A percentile compares a stretch with the other conserved stretches of the same genome.
phyloP scores from a whole-genome alignment of 176 grass and related monocot genomes.

The Aegilops sharonensis region DNA sequence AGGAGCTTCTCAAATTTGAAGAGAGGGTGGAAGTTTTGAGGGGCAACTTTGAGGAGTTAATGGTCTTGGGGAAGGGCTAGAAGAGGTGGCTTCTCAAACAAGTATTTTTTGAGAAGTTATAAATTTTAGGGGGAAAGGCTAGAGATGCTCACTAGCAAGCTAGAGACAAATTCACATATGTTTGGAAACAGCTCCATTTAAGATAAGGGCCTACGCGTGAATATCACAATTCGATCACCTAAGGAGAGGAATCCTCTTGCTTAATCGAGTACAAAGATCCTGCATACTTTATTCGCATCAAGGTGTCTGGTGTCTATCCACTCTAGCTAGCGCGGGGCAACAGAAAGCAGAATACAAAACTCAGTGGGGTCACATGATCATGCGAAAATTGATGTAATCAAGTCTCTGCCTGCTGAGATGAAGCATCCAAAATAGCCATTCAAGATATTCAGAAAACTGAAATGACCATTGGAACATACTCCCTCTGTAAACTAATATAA shows the following conservation, averaged over 20 bases:
- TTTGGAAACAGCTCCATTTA: background rate
- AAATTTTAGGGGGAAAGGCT: too few species aligned
- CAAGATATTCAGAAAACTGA: background rate
- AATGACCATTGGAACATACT: background rate
- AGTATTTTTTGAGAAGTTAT: too few species aligned
- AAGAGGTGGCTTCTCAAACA: too few species aligned
- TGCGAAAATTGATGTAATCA: background rate
- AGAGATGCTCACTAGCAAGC: background rate
- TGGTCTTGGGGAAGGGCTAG: too few species aligned
- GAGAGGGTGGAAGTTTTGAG: too few species aligned
- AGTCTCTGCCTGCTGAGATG: too few species aligned
- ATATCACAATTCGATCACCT: background rate
- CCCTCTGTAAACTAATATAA: too few species aligned
- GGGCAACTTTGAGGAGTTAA: too few species aligned
- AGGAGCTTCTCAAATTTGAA: too few species aligned
- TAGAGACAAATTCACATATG: background rate
- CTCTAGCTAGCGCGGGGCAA: background rate
- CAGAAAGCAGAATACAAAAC: background rate
- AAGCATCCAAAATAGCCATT: background rate
- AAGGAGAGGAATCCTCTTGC: background rate
- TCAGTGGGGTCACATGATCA: background rate
- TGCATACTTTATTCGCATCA: slow-evolving; percentile 19
- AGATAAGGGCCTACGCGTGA: background rate
- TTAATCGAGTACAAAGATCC: background rate
- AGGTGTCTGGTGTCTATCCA: background rate